Base-by-base conservation (phyloP, 2,329 filamentous ascomycete genomes). In the Neonectria coccinea region DNA sequence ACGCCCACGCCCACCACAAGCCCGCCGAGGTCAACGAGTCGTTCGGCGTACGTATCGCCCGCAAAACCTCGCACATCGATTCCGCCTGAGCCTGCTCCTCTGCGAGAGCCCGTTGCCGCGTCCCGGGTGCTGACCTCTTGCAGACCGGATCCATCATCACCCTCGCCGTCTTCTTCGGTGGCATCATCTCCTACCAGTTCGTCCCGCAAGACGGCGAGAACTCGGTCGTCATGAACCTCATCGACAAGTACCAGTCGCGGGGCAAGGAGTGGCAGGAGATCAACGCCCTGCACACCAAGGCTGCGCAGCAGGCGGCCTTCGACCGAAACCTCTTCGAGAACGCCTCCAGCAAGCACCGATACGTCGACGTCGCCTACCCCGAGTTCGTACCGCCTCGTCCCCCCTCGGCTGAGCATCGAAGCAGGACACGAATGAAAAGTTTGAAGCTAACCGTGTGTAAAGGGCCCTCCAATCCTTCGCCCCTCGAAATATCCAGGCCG, bases 251-350 rank as follows among this genome's bases (percentile, higher is more conserved):
- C 75, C 76, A 79, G 53, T 83, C 84, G 73, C 80, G 82, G 75
- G 78, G 79, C 67, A 80, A 83, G 73, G 76, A 82, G 64, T 86
- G 83, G 83, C 83, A 84, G 75, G 76, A 80, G 67, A 84, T 84
- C 76, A 88, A 87, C 75, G 75, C 81, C 29, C 75, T 86, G 58
- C 85, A 85, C 77, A 85, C 84, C 44, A 81, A 82, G 59, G 77
- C 82, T 22, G 72, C 84, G 68, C 83, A 88, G 75, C 85, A 88
- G 79, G 86, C 86, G 48, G 84, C 84, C 47, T 84, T 81, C 74
- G 86, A 89, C 79, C 85, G 83, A 73, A 84, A 87, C 70, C 79
- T 89, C 56, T 83, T 88, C 70, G 76, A 81, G 70, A 79, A 84
- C 70, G 78, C 76, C 58, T 76, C 74, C 39, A 74, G 78, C 70